Percentiles rank a stretch among this genome's conserved stretches.
Evolutionary conservation across 345 rosid genomes (phyloP).

Genomic region (Eutrema heterophyllum): DNA sequence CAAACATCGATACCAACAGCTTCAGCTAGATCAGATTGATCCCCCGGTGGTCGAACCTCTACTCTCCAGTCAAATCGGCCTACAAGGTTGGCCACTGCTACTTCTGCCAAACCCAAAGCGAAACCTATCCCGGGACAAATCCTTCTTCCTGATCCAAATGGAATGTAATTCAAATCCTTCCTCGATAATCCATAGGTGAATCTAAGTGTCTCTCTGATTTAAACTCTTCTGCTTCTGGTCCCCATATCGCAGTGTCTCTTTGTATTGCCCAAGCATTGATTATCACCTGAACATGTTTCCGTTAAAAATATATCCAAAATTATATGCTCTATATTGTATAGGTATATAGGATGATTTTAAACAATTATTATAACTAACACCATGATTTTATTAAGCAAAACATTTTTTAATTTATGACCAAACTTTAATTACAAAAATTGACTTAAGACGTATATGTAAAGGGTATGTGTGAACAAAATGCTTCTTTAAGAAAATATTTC

Average conservation of each 20-base stretch:
- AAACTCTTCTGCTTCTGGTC: conserved; percentile 40
- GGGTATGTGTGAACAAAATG: background rate
- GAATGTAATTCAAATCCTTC: conserved; percentile 19
- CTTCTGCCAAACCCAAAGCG: conserved; percentile 12
- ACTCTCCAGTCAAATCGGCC: conserved; percentile 12
- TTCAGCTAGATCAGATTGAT: conserved; percentile 16
- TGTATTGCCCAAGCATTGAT: conserved; percentile 36
- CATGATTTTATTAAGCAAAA: background rate
- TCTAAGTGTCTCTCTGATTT: conserved; percentile 36
- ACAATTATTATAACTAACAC: background rate
- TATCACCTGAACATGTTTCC: conserved; percentile 1
- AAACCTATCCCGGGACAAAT: conserved; percentile 10
- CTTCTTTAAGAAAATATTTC: background rate
- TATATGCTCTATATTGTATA: background rate
- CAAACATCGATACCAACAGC: conserved; percentile 5
- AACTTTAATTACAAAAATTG: background rate
- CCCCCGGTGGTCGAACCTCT: background rate
- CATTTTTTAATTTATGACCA: background rate
- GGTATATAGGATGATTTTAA: background rate
- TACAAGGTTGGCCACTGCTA: conserved; percentile 15
- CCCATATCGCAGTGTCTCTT: conserved; percentile 40
- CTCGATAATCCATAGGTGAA: background rate
- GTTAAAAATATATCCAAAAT: background rate
- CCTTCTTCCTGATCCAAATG: conserved; percentile 25
- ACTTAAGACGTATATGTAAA: background rate